These are phyloP conservation scores for Fusarium xyrophilum DNA, from an alignment of 2,329 filamentous ascomycete species.

Conservation along the genomic window DNA sequence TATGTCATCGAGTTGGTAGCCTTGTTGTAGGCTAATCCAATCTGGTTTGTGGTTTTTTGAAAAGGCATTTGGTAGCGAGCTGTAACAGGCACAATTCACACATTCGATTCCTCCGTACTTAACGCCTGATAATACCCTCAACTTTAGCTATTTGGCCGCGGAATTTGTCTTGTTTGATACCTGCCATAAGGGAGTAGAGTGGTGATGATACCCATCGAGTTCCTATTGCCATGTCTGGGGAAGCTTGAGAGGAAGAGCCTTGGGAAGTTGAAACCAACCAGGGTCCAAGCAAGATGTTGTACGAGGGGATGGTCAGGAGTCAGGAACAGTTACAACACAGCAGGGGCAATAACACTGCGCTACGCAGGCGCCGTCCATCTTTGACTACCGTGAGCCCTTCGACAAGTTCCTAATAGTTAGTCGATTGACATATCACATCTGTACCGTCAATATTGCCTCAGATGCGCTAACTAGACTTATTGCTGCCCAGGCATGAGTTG, in stretches of 20 bases:
- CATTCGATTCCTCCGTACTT: constrained; percentile 2
- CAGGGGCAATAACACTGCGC: constrained; percentile 23
- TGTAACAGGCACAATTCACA: constrained; percentile 8
- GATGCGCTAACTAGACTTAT: not conserved
- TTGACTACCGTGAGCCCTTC: constrained; percentile 36
- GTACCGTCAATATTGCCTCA: constrained; percentile 1
- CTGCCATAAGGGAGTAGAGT: constrained; percentile 14
- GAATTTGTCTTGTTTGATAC: not conserved
- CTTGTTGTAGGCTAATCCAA: constrained; percentile 27
- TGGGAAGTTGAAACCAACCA: constrained; percentile 25
- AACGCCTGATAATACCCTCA: not conserved
- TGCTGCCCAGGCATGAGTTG: not conserved
- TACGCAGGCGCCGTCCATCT: constrained; percentile 30
- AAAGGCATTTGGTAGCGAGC: constrained; percentile 24
- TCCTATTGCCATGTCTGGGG: constrained; percentile 35
- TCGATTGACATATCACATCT: constrained; percentile 2
- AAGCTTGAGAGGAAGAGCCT: constrained; percentile 31
- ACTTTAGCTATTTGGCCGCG: not conserved
- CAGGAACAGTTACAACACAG: constrained; percentile 29
- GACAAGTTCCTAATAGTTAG: constrained; percentile 17
- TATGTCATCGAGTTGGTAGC: constrained; percentile 21
- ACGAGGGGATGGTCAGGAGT: constrained; percentile 20
- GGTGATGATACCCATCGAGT: constrained; percentile 11
- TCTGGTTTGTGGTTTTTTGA: constrained; percentile 31
- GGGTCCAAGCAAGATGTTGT: constrained; percentile 26